A percentile compares a stretch with the other conserved stretches of the same genome.
phyloP scores from a whole-genome alignment of 768 basidiomycete species.

The Lentinula raphanica region DNA sequence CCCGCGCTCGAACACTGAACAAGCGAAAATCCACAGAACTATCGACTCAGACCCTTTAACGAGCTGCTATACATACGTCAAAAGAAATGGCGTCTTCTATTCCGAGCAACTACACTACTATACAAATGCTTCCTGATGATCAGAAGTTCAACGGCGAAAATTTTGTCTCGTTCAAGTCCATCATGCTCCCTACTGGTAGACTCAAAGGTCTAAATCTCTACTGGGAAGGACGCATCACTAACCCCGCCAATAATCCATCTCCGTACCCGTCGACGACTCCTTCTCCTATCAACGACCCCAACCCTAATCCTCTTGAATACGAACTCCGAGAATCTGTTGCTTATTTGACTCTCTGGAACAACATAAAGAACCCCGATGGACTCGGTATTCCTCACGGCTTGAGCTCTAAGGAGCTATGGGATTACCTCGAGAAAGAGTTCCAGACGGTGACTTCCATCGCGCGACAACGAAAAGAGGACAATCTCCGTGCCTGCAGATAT shows the following conservation, averaged over 20 bases:
- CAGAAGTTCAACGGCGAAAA: neutral
- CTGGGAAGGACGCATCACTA: constrained; percentile 1
- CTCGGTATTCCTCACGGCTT: neutral
- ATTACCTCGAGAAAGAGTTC: neutral
- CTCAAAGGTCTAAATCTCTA: neutral
- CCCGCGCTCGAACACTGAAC: too few species aligned
- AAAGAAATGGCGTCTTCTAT: too few species aligned
- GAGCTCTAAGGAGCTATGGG: neutral
- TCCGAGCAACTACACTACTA: too few species aligned
- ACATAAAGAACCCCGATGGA: too few species aligned
- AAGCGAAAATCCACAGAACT: too few species aligned
- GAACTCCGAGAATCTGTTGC: too few species aligned
- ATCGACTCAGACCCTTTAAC: too few species aligned
- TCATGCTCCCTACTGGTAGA: neutral
- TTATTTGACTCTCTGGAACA: too few species aligned
- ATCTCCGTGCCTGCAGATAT: too few species aligned
- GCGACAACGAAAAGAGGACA: neutral
- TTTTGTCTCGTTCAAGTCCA: neutral
- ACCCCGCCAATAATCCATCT: neutral
- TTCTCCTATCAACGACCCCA: too few species aligned
- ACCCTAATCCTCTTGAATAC: too few species aligned
- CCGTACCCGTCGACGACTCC: neutral
- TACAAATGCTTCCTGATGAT: neutral
- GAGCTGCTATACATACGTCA: too few species aligned
- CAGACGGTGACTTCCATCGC: neutral